phyloP scores from a whole-genome alignment of 768 basidiomycete genomes.

The Austroboletus eburneus region DNA sequence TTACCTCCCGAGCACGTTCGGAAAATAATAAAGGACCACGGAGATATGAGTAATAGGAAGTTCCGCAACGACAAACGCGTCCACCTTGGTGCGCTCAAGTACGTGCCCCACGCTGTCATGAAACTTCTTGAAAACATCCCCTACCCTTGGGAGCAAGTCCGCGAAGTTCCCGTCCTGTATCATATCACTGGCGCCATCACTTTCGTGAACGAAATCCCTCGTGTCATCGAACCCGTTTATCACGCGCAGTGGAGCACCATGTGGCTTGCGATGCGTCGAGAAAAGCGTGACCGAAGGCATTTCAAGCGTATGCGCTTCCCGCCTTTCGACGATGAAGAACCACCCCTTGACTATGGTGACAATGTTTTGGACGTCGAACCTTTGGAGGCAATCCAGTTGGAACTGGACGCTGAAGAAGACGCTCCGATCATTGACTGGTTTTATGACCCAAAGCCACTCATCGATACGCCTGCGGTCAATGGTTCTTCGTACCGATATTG shows the following conservation, averaged over 20 bases:
- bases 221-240: slow-evolving; percentile 95
- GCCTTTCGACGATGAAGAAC: slow-evolving; percentile 98
- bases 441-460: slow-evolving; percentile 92
- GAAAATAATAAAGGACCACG: slow-evolving; percentile 99
- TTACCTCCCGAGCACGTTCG: slow-evolving; percentile 96
- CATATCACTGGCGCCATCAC: slow-evolving; percentile 99
- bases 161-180: slow-evolving; percentile 97
- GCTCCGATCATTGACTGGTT: slow-evolving; percentile 94
- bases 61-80: slow-evolving; percentile 99
- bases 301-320: slow-evolving; percentile 99
- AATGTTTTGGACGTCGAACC: slow-evolving; percentile 98
- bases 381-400: slow-evolving; percentile 94
- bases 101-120: slow-evolving; percentile 99
- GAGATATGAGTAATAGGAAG: slow-evolving; percentile 99
- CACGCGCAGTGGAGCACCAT: slow-evolving; percentile 99
- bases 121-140: slow-evolving; percentile 99
- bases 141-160: slow-evolving; percentile 98
- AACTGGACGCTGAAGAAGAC: slow-evolving; percentile 91
- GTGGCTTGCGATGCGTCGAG: slow-evolving; percentile 99
- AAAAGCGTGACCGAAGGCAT: slow-evolving; percentile 97
- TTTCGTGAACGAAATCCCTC: slow-evolving; percentile 97
- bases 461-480: slow-evolving; percentile 88
- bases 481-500: slow-evolving; percentile 92
- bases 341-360: slow-evolving; percentile 98
- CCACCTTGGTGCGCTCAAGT: slow-evolving; percentile 95